These are phyloP conservation scores for Lyophyllum shimeji DNA, from an alignment of 768 basidiomycete genomes.

Conservation along the genomic window DNA sequence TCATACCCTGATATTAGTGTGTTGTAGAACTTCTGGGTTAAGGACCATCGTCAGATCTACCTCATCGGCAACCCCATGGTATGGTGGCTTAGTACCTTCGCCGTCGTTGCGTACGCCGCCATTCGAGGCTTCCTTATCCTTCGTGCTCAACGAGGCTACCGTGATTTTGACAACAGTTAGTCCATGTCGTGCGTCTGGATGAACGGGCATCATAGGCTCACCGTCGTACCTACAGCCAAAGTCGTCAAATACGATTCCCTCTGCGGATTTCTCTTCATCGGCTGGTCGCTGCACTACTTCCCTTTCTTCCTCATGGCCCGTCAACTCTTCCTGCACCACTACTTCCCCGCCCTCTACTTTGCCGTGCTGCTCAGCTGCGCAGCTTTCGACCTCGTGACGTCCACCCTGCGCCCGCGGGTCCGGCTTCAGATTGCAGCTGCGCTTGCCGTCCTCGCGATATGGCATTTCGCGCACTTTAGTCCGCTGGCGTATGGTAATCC, in stretches of 20 bases:
- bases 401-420: slow-evolving; percentile 69
- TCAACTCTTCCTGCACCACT: slow-evolving; percentile 97
- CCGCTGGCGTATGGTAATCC: slow-evolving; percentile 80
- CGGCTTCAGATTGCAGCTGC: slow-evolving; percentile 81
- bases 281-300: slow-evolving; percentile 91
- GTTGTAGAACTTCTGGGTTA: slow-evolving; percentile 94
- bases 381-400: slow-evolving; percentile 85
- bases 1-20: neutral
- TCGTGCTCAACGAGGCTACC: slow-evolving; percentile 86
- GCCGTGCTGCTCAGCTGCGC: slow-evolving; percentile 76
- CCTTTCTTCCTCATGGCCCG: slow-evolving; percentile 98
- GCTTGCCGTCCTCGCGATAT: slow-evolving; percentile 69
- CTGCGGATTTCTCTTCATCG: slow-evolving; percentile 88
- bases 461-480: slow-evolving; percentile 77
- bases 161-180: slow-evolving; percentile 92
- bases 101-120: slow-evolving; percentile 64
- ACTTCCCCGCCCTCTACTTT: slow-evolving; percentile 95
- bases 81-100: slow-evolving; percentile 84
- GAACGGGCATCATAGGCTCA: too few species aligned
- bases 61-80: slow-evolving; percentile 92
- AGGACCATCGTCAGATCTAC: slow-evolving; percentile 94
- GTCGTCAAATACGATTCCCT: slow-evolving; percentile 90
- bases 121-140: slow-evolving; percentile 82
- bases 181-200: slow-evolving; percentile 5
- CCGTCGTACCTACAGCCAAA: slow-evolving; percentile 52